Conservation (phyloP, 176 grass and related monocot species). For the Lolium perenne region DNA sequence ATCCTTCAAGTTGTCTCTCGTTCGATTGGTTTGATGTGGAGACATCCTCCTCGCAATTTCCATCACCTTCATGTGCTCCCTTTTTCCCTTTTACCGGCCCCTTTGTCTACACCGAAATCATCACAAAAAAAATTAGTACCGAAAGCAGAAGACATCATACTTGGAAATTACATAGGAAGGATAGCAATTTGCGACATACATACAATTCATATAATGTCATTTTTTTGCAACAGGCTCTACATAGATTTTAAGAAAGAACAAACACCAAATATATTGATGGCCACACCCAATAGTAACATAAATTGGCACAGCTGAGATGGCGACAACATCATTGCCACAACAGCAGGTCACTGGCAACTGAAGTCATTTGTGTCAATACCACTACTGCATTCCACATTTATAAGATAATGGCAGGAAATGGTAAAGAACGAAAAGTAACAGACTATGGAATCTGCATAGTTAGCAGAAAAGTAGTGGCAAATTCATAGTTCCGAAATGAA, state of each 20-base stretch:
- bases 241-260: neutral
- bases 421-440: neutral
- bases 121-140: constrained; percentile 11
- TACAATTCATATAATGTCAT: constrained; percentile 29
- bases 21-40: constrained; percentile 71
- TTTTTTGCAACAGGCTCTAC: neutral
- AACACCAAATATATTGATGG: neutral
- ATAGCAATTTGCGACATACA: constrained; percentile 13
- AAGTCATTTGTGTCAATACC: neutral
- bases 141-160: constrained; percentile 16
- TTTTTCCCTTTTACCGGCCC: constrained; percentile 67
- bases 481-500: neutral
- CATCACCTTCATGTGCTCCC: constrained; percentile 56
- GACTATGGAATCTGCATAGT: neutral
- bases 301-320: neutral
- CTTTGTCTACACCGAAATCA: constrained; percentile 56
- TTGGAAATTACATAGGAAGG: neutral
- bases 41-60: constrained; percentile 71
- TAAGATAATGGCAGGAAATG: neutral
- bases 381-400: neutral
- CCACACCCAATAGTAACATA: neutral
- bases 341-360: neutral
- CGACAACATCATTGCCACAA: neutral
- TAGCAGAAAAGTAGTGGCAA: neutral
- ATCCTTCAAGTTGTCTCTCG: constrained; percentile 68